A percentile compares a stretch with the other conserved stretches of the same genome.
Conservation (phyloP, 768 basidiomycete species). For the Coprinopsis marcescibilis region DNA sequence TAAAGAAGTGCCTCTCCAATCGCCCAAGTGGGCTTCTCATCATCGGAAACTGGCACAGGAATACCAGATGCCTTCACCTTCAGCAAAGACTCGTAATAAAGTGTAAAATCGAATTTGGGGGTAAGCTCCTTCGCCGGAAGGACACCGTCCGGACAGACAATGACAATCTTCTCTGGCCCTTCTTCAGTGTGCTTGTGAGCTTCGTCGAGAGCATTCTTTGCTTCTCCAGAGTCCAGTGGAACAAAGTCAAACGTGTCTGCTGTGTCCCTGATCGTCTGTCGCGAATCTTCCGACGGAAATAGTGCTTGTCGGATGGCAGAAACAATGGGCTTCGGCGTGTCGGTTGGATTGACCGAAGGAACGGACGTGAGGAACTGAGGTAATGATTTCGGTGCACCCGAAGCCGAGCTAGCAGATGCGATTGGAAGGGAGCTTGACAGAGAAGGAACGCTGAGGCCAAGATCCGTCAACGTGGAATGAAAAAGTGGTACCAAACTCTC, state of each 20-base stretch:
- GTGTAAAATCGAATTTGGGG: slow-evolving; percentile 64
- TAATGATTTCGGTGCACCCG: slow-evolving; percentile 35
- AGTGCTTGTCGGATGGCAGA: slow-evolving; percentile 28
- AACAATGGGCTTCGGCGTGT: slow-evolving; percentile 35
- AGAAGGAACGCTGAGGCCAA: slow-evolving; percentile 33
- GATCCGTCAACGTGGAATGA: slow-evolving; percentile 24
- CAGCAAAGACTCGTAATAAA: slow-evolving; percentile 54
- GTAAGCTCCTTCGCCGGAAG: slow-evolving; percentile 50
- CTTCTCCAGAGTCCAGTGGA: slow-evolving; percentile 23
- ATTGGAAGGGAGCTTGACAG: slow-evolving; percentile 20
- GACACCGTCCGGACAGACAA: slow-evolving; percentile 41
- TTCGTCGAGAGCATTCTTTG: slow-evolving; percentile 23
- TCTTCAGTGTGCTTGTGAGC: slow-evolving; percentile 10
- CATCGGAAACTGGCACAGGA: slow-evolving; percentile 16
- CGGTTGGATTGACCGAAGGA: slow-evolving; percentile 30
- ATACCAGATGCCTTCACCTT: slow-evolving; percentile 21
- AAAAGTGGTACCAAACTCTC: slow-evolving; percentile 18
- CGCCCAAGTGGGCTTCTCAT: slow-evolving; percentile 34
- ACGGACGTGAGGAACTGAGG: slow-evolving; percentile 57
- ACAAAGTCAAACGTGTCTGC: slow-evolving; percentile 71
- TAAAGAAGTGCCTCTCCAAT: slow-evolving; percentile 80
- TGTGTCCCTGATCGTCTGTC: slow-evolving; percentile 44
- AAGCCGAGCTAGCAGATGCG: slow-evolving; percentile 18
- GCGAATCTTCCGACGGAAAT: slow-evolving; percentile 19
- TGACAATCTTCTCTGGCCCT: slow-evolving; percentile 45